These are phyloP conservation scores for Jatropha curcas DNA, from an alignment of 345 rosid species.

Conservation along the genomic window DNA sequence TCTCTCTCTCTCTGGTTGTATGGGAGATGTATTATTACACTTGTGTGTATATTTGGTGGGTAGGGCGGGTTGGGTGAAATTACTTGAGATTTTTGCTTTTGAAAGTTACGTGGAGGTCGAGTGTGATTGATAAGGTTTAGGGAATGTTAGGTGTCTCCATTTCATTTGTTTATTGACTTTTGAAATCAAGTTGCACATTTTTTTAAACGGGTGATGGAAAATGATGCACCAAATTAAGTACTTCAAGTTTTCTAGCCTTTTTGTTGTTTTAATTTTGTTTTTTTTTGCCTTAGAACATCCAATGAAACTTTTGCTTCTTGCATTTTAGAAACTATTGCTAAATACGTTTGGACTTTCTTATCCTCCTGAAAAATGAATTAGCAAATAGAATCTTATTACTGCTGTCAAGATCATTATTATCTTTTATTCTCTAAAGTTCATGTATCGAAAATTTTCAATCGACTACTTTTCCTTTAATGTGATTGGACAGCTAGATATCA, in stretches of 20 bases:
- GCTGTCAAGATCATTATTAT: not conserved
- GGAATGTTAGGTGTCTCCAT: constrained; percentile 4
- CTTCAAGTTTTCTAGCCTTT: not conserved
- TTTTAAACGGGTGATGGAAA: not conserved
- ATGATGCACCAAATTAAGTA: not conserved
- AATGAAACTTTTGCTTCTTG: not conserved
- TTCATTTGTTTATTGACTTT: constrained; percentile 12
- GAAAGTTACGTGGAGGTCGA: not conserved
- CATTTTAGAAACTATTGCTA: not conserved
- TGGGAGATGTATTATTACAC: too few species aligned
- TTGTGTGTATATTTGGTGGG: constrained; percentile 11
- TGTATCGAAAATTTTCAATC: not conserved
- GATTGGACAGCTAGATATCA: constrained; percentile 27
- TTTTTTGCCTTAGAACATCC: not conserved
- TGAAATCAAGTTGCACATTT: not conserved
- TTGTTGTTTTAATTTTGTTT: not conserved
- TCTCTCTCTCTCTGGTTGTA: too few species aligned
- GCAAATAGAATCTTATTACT: not conserved
- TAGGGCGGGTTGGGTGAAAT: constrained; percentile 21
- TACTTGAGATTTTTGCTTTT: constrained; percentile 21
- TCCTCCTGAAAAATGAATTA: not conserved
- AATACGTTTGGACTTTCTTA: not conserved
- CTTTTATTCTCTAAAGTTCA: not conserved
- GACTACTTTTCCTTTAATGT: constrained; percentile 5
- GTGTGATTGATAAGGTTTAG: constrained; percentile 2